phyloP scores from a whole-genome alignment of 169 alveolate genomes.

The Haemoproteus tartakovskyi region DNA sequence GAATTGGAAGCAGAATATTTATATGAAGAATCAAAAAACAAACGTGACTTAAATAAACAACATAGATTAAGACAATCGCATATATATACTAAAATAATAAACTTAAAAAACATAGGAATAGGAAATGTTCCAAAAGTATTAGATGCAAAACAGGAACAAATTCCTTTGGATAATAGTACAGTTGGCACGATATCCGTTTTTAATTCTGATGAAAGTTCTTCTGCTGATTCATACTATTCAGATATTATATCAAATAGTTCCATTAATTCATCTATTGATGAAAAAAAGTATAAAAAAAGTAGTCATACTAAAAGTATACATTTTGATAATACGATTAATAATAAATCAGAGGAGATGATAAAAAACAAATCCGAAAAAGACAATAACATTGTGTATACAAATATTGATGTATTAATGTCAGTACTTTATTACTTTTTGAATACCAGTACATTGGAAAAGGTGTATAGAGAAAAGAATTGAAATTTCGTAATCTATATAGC shows the following conservation, averaged over 20 bases:
- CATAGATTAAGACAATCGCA: not conserved
- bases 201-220: not conserved
- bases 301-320: not conserved
- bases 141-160: not conserved
- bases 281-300: not conserved
- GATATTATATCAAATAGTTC: not conserved
- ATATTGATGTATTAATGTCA: constrained; percentile 19
- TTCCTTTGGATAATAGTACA: not conserved
- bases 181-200: constrained; percentile 1
- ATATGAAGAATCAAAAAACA: constrained; percentile 9
- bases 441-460: not conserved
- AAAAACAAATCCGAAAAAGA: not conserved
- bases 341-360: too few species aligned
- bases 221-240: too few species aligned
- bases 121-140: not conserved
- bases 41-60: not conserved
- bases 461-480: not conserved
- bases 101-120: not conserved
- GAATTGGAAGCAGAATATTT: constrained; percentile 5
- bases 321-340: not conserved
- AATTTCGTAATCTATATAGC: not conserved
- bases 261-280: not conserved
- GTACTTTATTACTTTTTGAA: constrained; percentile 22
- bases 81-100: not conserved
- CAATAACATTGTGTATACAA: not conserved